Evolutionary conservation across 148 eudicot species (phyloP), one percentile per base, ranked within the genome.

Genomic region (Cornus florida): DNA sequence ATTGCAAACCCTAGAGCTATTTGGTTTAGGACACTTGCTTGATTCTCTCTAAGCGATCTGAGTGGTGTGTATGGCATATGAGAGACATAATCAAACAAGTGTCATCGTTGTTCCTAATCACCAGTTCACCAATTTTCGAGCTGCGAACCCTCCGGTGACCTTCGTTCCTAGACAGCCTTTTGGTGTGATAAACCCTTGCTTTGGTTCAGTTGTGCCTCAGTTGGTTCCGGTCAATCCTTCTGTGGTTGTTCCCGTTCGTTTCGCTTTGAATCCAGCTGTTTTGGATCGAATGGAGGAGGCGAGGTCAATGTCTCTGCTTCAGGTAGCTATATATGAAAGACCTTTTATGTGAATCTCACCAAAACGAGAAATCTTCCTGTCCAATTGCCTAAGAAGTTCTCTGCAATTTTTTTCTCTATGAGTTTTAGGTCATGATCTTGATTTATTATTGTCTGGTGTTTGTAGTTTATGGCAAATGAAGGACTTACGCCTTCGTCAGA

Each of bases 401-500:
- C 46, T 41, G 46, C 9, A 41, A 5, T 41, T 8, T 5, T 2
- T 41, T 41, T 43, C 48, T 43, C 0, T 43, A 43, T 43, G 48
- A 19, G 12, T 3, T 62, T 6, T 62, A 6, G 66, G 19, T 66
- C 70, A 2, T 39, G 66, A 60, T 50, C 14, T 70, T n/a, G 24
- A 66, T 64, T 75, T 39, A 19, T 43, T 81, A 14, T 22, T 28
- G 39, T 69, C 78, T 65, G 22, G 65, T 77, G 19, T n/a, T 11
- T 71, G 75, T 73, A 88, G 93, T 78, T 85, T 23, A 82, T 90
- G 84, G 81, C 65, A 16, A 82, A 81, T n/a, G 86, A 88, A 82
- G 90, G 89, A 46, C 77, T 90, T 68, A 76, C 86, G 79, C 90
- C 91, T 14, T 88, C 88, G 64, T 74, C 46, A 3, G 90, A 88